Evolutionary conservation across 2,329 filamentous ascomycete species (phyloP).

Genomic region (Fusarium mexicanum): DNA sequence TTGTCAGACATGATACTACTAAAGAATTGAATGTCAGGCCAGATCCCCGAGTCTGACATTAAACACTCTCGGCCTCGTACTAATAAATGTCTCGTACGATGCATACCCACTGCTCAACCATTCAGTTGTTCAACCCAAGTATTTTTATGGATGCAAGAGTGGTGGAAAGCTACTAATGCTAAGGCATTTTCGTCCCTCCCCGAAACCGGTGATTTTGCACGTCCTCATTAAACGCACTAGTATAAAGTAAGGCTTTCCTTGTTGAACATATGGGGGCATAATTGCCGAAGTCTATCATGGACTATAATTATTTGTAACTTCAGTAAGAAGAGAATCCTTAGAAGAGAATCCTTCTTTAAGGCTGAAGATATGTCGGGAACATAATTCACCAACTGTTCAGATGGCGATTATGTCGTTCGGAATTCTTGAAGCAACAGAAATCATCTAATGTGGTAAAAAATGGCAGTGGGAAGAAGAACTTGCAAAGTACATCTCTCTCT

Average conservation of each 20-base stretch:
- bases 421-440: neutral
- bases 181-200: neutral
- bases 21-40: neutral
- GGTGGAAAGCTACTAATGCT: neutral
- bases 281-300: neutral
- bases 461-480: neutral
- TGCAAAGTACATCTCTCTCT: neutral
- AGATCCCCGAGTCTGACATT: slow-evolving; percentile 4
- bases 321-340: neutral
- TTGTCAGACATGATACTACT: neutral
- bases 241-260: neutral
- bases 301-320: neutral
- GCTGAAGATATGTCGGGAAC: neutral
- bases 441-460: neutral
- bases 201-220: slow-evolving; percentile 1
- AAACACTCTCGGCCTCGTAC: slow-evolving; percentile 13
- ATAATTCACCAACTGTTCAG: neutral
- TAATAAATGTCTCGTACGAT: slow-evolving; percentile 29
- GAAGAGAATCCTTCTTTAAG: neutral
- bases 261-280: slow-evolving; percentile 3
- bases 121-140: slow-evolving; percentile 5
- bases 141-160: neutral
- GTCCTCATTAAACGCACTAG: neutral
- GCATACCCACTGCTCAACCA: slow-evolving; percentile 27
- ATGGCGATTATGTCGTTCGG: neutral